phyloP scores from a whole-genome alignment of 1,139 yeast species.

The Pichia sp. region DNA sequence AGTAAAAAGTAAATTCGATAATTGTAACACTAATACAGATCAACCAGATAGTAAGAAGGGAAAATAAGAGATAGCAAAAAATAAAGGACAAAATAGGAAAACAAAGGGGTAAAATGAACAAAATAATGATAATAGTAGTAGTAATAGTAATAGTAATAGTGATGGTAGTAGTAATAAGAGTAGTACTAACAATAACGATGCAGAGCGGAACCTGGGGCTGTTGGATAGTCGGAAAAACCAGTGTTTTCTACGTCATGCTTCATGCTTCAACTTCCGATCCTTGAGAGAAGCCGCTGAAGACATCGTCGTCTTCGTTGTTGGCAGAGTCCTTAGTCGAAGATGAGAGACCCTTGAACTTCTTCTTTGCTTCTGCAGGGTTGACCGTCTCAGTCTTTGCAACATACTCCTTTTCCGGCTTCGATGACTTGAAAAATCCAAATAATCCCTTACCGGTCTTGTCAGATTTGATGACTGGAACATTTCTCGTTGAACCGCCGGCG shows the following conservation, averaged over 20 bases:
- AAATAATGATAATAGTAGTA: background rate
- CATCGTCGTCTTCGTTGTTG: slow-evolving; percentile 24
- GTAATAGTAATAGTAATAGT: background rate
- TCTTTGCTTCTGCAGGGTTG: slow-evolving; percentile 8
- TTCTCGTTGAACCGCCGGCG: slow-evolving; percentile 1
- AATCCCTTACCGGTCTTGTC: slow-evolving; percentile 12
- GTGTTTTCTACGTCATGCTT: background rate
- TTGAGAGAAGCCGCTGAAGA: slow-evolving; percentile 40
- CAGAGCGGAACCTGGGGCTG: background rate
- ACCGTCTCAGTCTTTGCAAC: slow-evolving; percentile 5
- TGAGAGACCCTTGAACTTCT: slow-evolving; percentile 17
- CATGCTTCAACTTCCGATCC: slow-evolving; percentile 32
- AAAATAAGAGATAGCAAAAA: background rate
- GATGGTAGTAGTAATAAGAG: background rate
- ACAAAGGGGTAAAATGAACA: background rate
- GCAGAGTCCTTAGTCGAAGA: background rate
- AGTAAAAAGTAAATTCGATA: background rate
- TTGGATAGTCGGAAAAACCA: background rate
- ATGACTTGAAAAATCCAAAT: slow-evolving; percentile 11
- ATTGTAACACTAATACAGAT: background rate
- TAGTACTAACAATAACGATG: background rate
- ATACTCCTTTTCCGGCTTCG: slow-evolving; percentile 2
- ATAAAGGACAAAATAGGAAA: background rate
- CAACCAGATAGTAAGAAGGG: background rate
- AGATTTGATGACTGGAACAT: slow-evolving; percentile 11